A percentile compares a stretch with the other conserved stretches of the same genome.
Evolutionary conservation across 352 stramenopile species (phyloP).

Genomic region (Phytophthora cryptogea): DNA sequence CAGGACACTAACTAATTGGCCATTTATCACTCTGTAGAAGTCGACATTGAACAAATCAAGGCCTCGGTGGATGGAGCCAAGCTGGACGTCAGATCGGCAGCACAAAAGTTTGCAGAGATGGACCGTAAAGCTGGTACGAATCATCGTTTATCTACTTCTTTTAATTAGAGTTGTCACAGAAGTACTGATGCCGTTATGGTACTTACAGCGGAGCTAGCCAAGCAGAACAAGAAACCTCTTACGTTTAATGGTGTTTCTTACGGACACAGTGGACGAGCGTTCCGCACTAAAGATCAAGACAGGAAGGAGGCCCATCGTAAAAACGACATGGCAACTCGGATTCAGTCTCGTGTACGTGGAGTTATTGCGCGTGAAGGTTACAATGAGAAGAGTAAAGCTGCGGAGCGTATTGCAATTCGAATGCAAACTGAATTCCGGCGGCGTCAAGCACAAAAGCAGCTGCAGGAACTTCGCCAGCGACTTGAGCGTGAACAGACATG

Average conservation of each 20-base stretch:
- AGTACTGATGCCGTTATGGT: constrained; percentile 12
- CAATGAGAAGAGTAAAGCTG: constrained; percentile 26
- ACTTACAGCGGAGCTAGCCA: constrained; percentile 35
- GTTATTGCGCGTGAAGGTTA: constrained; percentile 42
- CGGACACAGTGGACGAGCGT: constrained; percentile 19
- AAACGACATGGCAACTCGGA: constrained; percentile 48
- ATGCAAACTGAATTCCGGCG: constrained; percentile 45
- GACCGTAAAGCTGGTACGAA: constrained; percentile 59
- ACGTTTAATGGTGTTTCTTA: constrained; percentile 42
- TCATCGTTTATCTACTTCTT: too few relatives aligned
- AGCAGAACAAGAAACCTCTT: constrained; percentile 43
- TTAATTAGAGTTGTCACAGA: too few relatives aligned
- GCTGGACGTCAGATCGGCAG: constrained; percentile 55
- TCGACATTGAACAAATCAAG: constrained; percentile 64
- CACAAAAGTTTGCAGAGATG: constrained; percentile 68
- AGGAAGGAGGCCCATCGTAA: constrained; percentile 31
- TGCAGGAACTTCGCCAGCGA: constrained; percentile 29
- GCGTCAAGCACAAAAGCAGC: constrained; percentile 34
- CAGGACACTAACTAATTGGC: neutral
- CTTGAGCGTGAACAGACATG: constrained; percentile 30
- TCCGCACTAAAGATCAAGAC: constrained; percentile 40
- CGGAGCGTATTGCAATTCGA: constrained; percentile 35
- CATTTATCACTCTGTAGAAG: constrained; percentile 27
- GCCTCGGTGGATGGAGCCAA: constrained; percentile 53
- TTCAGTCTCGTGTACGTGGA: constrained; percentile 49